Percentiles rank a stretch among this genome's conserved stretches.
Conservation (phyloP, 1,284 basidiomycete species). For the Sporisorium iseilematis-ciliati region DNA sequence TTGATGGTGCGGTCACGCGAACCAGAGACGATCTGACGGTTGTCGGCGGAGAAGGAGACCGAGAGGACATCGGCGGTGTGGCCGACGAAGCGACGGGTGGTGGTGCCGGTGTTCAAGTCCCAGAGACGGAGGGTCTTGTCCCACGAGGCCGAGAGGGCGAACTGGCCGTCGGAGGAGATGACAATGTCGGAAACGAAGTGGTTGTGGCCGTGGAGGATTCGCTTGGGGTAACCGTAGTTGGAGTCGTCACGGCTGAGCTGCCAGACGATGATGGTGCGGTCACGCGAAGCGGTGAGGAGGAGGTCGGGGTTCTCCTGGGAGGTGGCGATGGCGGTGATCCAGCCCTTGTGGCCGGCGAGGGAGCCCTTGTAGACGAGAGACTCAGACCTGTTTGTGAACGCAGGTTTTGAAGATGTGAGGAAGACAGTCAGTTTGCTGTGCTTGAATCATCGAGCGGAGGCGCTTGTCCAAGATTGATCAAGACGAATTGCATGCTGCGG, state of each 20-base stretch:
- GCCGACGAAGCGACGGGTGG: constrained; percentile 85
- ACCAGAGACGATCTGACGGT: constrained; percentile 92
- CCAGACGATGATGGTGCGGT: constrained; percentile 99
- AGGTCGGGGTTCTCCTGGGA: constrained; percentile 96
- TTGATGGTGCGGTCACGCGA: constrained; percentile 97
- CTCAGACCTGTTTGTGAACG: constrained; percentile 46
- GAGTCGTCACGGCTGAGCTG: constrained; percentile 92
- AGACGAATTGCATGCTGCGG: constrained; percentile 4
- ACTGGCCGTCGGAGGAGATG: constrained; percentile 90
- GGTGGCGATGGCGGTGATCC: constrained; percentile 91
- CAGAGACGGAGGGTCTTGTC: constrained; percentile 99
- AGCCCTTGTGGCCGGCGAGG: constrained; percentile 93
- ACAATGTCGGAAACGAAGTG: constrained; percentile 99
- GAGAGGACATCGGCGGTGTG: constrained; percentile 98
- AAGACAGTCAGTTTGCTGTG: constrained; percentile 15
- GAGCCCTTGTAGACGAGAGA: constrained; percentile 71
- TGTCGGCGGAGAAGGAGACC: constrained; percentile 69
- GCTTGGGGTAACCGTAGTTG: constrained; percentile 75
- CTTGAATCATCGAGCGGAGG: neutral
- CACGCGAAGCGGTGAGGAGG: constrained; percentile 96
- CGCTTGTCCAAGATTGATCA: neutral
- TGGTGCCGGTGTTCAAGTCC: constrained; percentile 73
- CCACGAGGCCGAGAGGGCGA: constrained; percentile 99
- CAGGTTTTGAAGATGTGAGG: neutral
- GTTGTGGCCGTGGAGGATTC: constrained; percentile 98